Percentiles rank a stretch among this genome's conserved stretches.
phyloP scores from a whole-genome alignment of 2,329 filamentous ascomycete species.

The Trichoderma harzianum region DNA sequence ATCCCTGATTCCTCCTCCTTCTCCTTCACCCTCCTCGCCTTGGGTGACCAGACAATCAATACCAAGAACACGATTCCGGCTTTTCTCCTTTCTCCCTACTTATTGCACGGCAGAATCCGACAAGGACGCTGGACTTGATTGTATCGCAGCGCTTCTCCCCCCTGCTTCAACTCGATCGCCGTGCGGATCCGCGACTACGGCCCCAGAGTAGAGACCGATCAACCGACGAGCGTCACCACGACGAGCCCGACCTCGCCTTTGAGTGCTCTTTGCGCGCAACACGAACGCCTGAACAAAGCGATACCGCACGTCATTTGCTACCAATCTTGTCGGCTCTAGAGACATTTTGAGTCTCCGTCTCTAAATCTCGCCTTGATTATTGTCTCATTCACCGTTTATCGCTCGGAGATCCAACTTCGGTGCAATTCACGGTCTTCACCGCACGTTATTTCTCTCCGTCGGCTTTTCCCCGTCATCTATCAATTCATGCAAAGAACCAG shows the following conservation, averaged over 20 bases:
- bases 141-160: not conserved
- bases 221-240: not conserved
- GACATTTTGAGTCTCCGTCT: not conserved
- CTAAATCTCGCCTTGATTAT: not conserved
- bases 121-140: not conserved
- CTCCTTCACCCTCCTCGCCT: not conserved
- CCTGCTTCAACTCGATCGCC: not conserved
- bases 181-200: conserved; percentile 9
- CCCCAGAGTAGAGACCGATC: not conserved
- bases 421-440: not conserved
- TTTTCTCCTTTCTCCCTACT: too few species aligned
- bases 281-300: not conserved
- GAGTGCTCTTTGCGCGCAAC: not conserved
- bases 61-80: not conserved
- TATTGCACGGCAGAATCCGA: not conserved
- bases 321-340: not conserved
- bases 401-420: not conserved
- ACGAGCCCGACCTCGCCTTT: conserved; percentile 18
- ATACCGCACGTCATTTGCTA: not conserved
- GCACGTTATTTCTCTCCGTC: not conserved
- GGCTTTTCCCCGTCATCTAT: not conserved
- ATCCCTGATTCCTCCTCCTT: not conserved
- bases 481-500: conserved; percentile 1
- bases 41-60: not conserved
- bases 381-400: not conserved